Percentiles rank a stretch among this genome's conserved stretches.
Conservation (phyloP, 1,284 basidiomycete species). For the Heterobasidion parviporum region DNA sequence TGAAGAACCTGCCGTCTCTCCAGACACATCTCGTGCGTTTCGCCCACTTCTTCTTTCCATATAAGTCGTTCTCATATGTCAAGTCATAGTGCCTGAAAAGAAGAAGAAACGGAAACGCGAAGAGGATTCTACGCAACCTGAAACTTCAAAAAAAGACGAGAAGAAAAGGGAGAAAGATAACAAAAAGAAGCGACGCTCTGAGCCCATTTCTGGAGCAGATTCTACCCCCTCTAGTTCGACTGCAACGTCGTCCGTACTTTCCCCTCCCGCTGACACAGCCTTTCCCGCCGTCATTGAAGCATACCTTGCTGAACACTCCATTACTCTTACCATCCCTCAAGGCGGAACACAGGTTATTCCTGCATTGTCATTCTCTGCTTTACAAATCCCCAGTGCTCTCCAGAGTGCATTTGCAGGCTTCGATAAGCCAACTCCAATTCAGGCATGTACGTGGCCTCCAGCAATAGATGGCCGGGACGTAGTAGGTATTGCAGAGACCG, state of each 20-base stretch:
- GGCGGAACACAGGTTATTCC: slow-evolving; percentile 46
- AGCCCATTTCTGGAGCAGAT: slow-evolving; percentile 5
- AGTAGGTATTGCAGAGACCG: slow-evolving; percentile 96
- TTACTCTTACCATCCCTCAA: slow-evolving; percentile 60
- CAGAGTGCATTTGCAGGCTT: slow-evolving; percentile 63
- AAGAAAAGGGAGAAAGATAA: slow-evolving; percentile 6
- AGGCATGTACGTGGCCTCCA: slow-evolving; percentile 93
- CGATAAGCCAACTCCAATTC: slow-evolving; percentile 90
- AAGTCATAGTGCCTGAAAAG: not conserved
- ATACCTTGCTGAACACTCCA: slow-evolving; percentile 66
- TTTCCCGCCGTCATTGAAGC: slow-evolving; percentile 35
- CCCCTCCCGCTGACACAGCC: slow-evolving; percentile 7
- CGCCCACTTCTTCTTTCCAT: not conserved
- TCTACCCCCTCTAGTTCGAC: slow-evolving; percentile 1
- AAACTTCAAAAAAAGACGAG: slow-evolving; percentile 9
- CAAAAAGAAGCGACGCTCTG: slow-evolving; percentile 8
- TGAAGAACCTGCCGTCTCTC: not conserved
- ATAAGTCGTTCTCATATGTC: not conserved
- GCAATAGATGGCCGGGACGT: slow-evolving; percentile 80
- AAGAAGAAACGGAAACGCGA: slow-evolving; percentile 15
- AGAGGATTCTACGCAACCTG: not conserved
- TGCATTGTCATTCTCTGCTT: slow-evolving; percentile 72
- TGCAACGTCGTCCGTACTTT: slow-evolving; percentile 10
- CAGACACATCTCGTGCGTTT: not conserved
- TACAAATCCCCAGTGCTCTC: slow-evolving; percentile 61